Conservation (phyloP, 257 asterid species). For the Penstemon davidsonii region DNA sequence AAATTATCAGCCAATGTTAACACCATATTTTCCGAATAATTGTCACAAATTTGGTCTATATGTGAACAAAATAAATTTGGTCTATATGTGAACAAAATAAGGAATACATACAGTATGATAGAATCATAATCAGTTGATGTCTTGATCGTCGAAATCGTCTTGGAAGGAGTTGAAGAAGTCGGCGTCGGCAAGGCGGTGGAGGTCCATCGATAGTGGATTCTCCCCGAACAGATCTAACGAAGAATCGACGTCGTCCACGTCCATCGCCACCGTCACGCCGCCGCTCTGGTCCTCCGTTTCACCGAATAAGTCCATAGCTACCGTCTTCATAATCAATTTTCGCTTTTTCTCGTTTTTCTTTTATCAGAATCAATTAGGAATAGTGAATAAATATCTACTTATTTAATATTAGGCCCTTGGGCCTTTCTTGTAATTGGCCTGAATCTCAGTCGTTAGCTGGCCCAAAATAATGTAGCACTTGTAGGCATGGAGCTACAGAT, state of each 20-base stretch:
- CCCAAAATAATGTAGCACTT: no score
- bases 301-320: conserved; percentile 54
- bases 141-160: conserved; percentile 56
- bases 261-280: conserved; percentile 57
- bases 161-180: conserved; percentile 50
- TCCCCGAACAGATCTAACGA: conserved; percentile 56
- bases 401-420: no score
- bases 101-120: neutral
- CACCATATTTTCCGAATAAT: no score
- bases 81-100: no score
- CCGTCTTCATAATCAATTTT: conserved; percentile 32
- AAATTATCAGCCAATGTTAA: no score
- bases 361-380: no score
- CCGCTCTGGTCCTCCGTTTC: conserved; percentile 56
- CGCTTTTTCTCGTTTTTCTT: neutral
- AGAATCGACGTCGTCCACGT: conserved; percentile 57
- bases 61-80: no score
- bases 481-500: no score
- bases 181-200: conserved; percentile 47
- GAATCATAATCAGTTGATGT: conserved; percentile 37
- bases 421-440: no score
- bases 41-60: no score
- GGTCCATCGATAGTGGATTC: conserved; percentile 42
- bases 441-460: no score
- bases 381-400: no score